Percentiles rank a stretch among this genome's conserved stretches.
These are phyloP conservation scores for Linum lewisii DNA, from an alignment of 345 rosid genomes.

Conservation along the genomic window DNA sequence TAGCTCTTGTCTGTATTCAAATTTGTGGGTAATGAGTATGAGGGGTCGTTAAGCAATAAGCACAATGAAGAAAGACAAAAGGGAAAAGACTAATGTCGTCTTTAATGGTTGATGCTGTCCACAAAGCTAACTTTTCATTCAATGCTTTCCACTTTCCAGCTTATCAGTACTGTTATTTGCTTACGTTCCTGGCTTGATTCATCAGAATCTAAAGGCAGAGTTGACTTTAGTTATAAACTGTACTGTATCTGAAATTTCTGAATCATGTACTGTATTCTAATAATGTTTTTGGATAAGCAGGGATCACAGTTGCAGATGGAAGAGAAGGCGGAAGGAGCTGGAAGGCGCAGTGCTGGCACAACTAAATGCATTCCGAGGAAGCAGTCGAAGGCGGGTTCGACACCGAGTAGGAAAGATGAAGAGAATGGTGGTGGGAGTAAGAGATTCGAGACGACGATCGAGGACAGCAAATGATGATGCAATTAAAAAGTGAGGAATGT, in stretches of 20 bases:
- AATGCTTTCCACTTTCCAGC: too few relatives aligned
- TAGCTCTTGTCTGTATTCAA: background rate
- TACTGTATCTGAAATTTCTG: background rate
- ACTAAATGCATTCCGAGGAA: constrained; percentile 45
- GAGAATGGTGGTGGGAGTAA: background rate
- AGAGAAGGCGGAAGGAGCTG: constrained; percentile 26
- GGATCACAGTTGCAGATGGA: constrained; percentile 35
- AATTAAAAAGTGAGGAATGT: too few relatives aligned
- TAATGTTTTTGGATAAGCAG: constrained; percentile 15
- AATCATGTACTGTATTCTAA: background rate
- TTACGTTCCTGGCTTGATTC: too few relatives aligned
- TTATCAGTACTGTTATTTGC: too few relatives aligned
- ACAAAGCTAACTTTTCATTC: too few relatives aligned
- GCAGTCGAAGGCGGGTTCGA: constrained; percentile 13
- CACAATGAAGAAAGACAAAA: background rate
- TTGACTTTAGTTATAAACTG: background rate
- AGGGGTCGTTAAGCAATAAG: background rate
- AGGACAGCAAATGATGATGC: too few relatives aligned
- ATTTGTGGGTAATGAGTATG: background rate
- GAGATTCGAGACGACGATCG: background rate
- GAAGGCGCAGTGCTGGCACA: background rate
- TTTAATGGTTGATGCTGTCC: too few relatives aligned
- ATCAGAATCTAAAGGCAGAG: background rate
- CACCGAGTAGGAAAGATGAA: constrained; percentile 25
- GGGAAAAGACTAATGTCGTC: too few relatives aligned